Evolutionary conservation across 169 alveolate genomes (phyloP), one percentile per base, ranked within the genome.

Genomic region (Plasmodium cynomolgi): DNA sequence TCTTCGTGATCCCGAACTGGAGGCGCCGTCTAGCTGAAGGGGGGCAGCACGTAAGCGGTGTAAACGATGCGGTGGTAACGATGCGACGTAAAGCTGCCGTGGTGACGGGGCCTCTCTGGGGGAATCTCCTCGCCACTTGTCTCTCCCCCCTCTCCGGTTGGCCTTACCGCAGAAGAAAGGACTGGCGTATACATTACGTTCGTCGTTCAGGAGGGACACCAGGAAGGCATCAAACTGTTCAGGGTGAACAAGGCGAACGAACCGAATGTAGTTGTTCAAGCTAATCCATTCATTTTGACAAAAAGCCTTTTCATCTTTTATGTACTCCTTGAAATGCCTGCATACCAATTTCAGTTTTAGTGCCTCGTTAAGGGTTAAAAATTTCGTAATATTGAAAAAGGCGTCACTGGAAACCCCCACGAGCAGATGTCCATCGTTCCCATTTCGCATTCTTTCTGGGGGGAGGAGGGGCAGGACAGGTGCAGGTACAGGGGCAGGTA

Each of bases 281-380:
- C 23, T 73, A 17, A 84, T 11, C 26, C 80, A 84, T 23, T 39
- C 80, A 34, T 74, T 84, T 23, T 50, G 58, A n/a, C 13, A 29
- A 74, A 73, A 84, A 8, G 84, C 93, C 13, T 84, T 84, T 20
- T 84, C 93, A 47, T 74, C 93, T n/a, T 84, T 84, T 31, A 84
- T 47, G 39, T 84, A 74, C 41, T 84, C 93, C 75, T 33, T 47
- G 58, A 84, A 73, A 26, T 50, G 23, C 58, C 58, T 84, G 68
- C 84, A 73, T 29, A 84, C 85, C n/a, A 74, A 33, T 20, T 73
- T 84, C 33, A 84, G 50, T 74, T 84, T 84, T 62, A 84, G 77
- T 5, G 85, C 23, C 79, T 84, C 93, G 41, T 84, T 84, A 7
- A 84, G 29, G 31, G 93, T 73, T 47, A 84, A 84, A 73, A 44